These are phyloP conservation scores for Pichia sp. DNA, from an alignment of 1,139 yeast genomes.

Conservation along the genomic window DNA sequence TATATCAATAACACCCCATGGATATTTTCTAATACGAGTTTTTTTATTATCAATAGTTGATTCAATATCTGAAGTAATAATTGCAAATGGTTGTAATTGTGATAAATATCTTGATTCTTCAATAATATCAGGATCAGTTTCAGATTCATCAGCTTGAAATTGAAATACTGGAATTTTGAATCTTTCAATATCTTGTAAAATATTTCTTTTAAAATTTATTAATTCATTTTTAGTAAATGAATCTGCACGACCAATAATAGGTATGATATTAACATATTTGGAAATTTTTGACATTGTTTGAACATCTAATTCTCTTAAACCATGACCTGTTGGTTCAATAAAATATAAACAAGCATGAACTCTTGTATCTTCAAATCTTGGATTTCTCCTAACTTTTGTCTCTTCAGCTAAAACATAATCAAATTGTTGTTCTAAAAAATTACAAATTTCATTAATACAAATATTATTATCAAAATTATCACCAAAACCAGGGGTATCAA, in stretches of 20 bases:
- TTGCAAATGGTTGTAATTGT: slow-evolving; percentile 42
- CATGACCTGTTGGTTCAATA: slow-evolving; percentile 51
- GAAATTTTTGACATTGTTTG: slow-evolving; percentile 45
- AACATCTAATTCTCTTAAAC: slow-evolving; percentile 44
- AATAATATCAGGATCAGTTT: slow-evolving; percentile 29
- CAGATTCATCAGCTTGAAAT: slow-evolving; percentile 36
- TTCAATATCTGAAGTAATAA: slow-evolving; percentile 45
- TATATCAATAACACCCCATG: slow-evolving; percentile 40
- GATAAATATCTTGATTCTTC: slow-evolving; percentile 31
- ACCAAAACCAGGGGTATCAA: slow-evolving; percentile 79
- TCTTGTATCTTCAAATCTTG: slow-evolving; percentile 49
- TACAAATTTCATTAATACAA: slow-evolving; percentile 39
- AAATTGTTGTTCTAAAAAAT: slow-evolving; percentile 51
- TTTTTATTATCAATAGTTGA: slow-evolving; percentile 29
- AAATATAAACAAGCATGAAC: slow-evolving; percentile 61
- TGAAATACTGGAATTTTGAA: slow-evolving; percentile 45
- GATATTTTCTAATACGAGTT: slow-evolving; percentile 36
- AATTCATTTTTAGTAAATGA: slow-evolving; percentile 46
- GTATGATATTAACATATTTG: slow-evolving; percentile 49
- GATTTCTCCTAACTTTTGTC: slow-evolving; percentile 50
- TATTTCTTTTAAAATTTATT: slow-evolving; percentile 36
- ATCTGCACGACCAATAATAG: slow-evolving; percentile 55
- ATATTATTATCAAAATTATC: slow-evolving; percentile 47
- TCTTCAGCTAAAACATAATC: slow-evolving; percentile 54
- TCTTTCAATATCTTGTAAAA: slow-evolving; percentile 39